Base-by-base conservation (phyloP, 1,284 basidiomycete species). In the Gymnopus androsaceus region DNA sequence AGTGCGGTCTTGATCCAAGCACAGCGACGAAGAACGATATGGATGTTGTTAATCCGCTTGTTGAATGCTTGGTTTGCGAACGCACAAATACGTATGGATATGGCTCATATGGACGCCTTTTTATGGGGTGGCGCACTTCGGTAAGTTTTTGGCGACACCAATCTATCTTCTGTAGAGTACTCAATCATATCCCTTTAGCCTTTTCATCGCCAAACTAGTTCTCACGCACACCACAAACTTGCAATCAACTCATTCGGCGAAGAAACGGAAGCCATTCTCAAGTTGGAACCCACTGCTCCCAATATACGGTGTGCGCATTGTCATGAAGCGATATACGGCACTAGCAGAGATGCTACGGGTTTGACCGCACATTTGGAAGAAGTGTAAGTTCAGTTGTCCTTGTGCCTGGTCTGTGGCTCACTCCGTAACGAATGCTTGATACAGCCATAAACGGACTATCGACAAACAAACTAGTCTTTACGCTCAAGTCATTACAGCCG, bases 181-280 rank as follows among this genome's bases (percentile, higher is more conserved):
- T n/a, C n/a, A n/a, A n/a, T n/a, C n/a, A n/a, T n/a, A n/a, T n/a
- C 5, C 4, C 36, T 17, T 34, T 7, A 38, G 14, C 36, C 36
- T 11, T n/a, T 15, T 7, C n/a, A 38, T 38, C 36, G 15, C n/a
- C 36, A n/a, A 15, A 15, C 7, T n/a, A 6, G n/a, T 15, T n/a
- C 28, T 31, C 45, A 28, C 12, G n/a, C n/a, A n/a, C n/a, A 31
- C 8, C 25, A 47, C 3, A 12, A 17, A 1, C 15, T 47, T 4
- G 27, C 27, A 2, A 28, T 41, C 21, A 51, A 51, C 27, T 41
- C 36, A n/a, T 51, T 51, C 27, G 50, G 50, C 17, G 50, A 17
- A 23, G 37, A 51, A 19, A 51, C 38, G 8, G 15, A 41, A 31
- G 17, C 14, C 17, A 41, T 51, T 17, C n/a, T 40, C 5, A 14